phyloP scores from a whole-genome alignment of 192 early-diverging fungal species.

The Thamnidium elegans region DNA sequence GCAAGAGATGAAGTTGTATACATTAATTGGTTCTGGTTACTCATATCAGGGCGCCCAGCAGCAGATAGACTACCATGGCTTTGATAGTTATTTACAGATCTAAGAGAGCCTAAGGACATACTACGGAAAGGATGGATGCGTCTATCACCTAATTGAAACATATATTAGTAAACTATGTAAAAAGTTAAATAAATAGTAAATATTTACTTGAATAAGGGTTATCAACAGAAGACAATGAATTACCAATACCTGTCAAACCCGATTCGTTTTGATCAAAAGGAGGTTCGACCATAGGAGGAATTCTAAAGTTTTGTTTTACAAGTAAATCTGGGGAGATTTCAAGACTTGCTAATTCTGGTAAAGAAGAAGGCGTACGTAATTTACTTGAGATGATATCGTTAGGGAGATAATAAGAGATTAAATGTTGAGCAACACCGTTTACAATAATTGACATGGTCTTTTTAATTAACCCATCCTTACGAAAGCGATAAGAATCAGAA shows the following conservation, averaged over 20 bases:
- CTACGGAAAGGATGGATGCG: slow-evolving; percentile 24
- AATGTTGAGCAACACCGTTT: slow-evolving; percentile 57
- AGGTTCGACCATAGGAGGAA: slow-evolving; percentile 45
- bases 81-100: background rate
- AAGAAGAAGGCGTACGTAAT: slow-evolving; percentile 52
- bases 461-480: slow-evolving; percentile 67
- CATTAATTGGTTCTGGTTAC: slow-evolving; percentile 1
- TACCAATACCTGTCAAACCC: slow-evolving; percentile 4
- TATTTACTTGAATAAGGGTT: background rate
- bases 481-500: slow-evolving; percentile 56
- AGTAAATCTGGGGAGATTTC: slow-evolving; percentile 59
- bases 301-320: slow-evolving; percentile 59
- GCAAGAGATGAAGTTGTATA: slow-evolving; percentile 2
- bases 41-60: background rate
- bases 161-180: background rate
- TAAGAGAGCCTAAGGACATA: slow-evolving; percentile 25
- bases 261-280: slow-evolving; percentile 22
- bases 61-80: background rate
- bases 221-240: background rate
- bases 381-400: slow-evolving; percentile 50
- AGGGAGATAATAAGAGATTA: slow-evolving; percentile 58
- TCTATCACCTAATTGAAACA: slow-evolving; percentile 5
- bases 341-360: slow-evolving; percentile 51
- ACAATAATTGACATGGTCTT: slow-evolving; percentile 77
- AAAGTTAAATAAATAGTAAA: background rate